These are phyloP conservation scores for Phytophthora syringae DNA, from an alignment of 352 stramenopile species.

Conservation along the genomic window DNA sequence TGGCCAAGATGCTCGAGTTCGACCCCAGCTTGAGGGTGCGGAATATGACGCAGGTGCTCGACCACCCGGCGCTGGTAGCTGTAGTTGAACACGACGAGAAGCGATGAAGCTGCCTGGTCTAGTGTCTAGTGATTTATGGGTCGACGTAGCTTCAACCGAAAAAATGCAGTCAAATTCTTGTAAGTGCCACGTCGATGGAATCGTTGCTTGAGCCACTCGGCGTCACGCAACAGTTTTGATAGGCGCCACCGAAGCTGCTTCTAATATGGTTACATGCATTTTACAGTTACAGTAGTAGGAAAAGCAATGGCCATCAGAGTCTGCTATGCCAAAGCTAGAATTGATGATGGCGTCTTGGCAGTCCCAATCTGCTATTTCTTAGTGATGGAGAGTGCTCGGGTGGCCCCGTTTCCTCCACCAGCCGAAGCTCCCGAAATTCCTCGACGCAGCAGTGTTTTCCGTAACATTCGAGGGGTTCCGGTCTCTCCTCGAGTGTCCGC, in stretches of 20 bases:
- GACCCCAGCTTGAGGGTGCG: conserved; percentile 36
- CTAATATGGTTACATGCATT: too few species aligned
- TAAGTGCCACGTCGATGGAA: neutral
- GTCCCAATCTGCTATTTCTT: too few species aligned
- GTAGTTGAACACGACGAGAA: neutral
- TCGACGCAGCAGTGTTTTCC: conserved; percentile 7
- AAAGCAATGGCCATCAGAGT: too few species aligned
- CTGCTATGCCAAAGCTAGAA: too few species aligned
- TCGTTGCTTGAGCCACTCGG: too few species aligned
- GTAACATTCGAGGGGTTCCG: conserved; percentile 1
- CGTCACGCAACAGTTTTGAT: too few species aligned
- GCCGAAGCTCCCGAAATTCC: neutral
- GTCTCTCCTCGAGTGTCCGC: conserved; percentile 1
- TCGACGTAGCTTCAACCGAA: too few species aligned
- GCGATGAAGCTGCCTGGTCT: neutral
- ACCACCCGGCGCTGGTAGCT: conserved; percentile 21
- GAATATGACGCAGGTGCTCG: conserved; percentile 33
- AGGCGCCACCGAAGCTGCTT: too few species aligned
- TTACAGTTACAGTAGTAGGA: too few species aligned
- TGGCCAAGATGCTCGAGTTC: conserved; percentile 44
- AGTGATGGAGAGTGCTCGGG: conserved; percentile 4
- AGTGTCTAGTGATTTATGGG: neutral
- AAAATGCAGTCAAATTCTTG: neutral
- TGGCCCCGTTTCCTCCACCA: neutral
- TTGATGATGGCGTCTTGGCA: too few species aligned